Evolutionary conservation across 192 early-diverging fungal species (phyloP), one percentile per base, ranked within the genome.

Genomic region (Backusella macrospora): DNA sequence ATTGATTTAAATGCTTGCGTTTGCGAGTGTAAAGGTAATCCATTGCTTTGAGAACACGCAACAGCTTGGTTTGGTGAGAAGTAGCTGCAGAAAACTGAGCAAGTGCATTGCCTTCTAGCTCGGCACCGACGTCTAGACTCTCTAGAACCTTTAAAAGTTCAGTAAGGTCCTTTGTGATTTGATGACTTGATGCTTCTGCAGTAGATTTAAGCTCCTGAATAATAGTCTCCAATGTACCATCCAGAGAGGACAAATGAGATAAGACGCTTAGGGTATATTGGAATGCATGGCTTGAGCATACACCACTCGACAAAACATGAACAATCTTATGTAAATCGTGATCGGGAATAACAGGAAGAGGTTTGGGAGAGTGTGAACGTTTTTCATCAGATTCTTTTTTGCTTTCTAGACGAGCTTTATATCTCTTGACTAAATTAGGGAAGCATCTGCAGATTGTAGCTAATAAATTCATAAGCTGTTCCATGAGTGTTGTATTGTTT

Each of bases 281-380:
- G 90, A 98, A 99, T 7, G 95, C 98, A 71, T 91, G 91, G 75
- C 91, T 90, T 34, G 97, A 93, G 76, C 94, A 95, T 76, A 94
- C 96, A 14, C 93, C 95, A 14, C 87, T 88, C 18, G 93, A 95
- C 37, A 99, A 80, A 0, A 97, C 94, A 68, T 96, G 91, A 43
- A 99, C 94, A 23, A 99, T 88, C 5, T 90, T 82, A 12, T 89
- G 88, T 15, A 96, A 74, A 64, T 90, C 92, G 26, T 88, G 83
- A 5, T 91, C 90, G 12, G 96, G 97, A 42, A 98, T 92, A 3
- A 80, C 81, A 10, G 95, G 94, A 59, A 59, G 52, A 40, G 92
- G 86, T 72, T 90, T 90, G 10, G 90, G 81, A 16, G 85, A 80
- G 18, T 66, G 65, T 16, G 37, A 39, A 55, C 52, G 34, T 5